Base-by-base conservation (phyloP, 139 green algal species). In the Yamagishiella unicocca region DNA sequence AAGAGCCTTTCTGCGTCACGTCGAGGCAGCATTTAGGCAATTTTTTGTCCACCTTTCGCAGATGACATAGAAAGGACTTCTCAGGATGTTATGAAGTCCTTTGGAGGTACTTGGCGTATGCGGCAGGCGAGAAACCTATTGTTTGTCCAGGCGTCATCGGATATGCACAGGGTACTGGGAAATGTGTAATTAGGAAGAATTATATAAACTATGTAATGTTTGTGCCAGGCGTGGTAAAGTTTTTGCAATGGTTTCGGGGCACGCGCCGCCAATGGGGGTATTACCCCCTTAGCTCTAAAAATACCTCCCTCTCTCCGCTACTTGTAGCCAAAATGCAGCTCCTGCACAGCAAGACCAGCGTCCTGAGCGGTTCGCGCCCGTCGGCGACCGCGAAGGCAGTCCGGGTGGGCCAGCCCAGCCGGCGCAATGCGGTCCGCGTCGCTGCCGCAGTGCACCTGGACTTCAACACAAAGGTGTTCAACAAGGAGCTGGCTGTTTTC, bases 401-500 rank as follows among this genome's bases (percentile, higher is more conserved):
- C 25, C 83, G 71, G 21, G 45, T 64, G 38, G 83, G 54, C 25
- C 53, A 62, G 54, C 19, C 82, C 35, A 53, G 71, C 37, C 71
- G 83, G 3, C 83, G 83, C 54, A 29, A 25, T 24, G 31, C 71
- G 21, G 40, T 86, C 42, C 88, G 71, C 38, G 88, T 91, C 43
- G 29, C 27, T 24, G 76, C 75, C 55, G 90, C 90, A 2, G 90
- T 93, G 78, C 83, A 91, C 55, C 84, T 91, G 70, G 90, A 93
- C 55, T 93, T 93, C 73, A 74, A 91, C 87, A 90, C 90, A 35
- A 90, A 87, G 71, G 78, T 71, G 21, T 98, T 97, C 87, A 64
- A 94, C 38, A 96, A 96, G 92, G 94, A 97, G 90, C 88, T 93
- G 64, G 92, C 96, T 53, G 92, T 88, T 80, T 93, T 98, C 37